A percentile compares a stretch with the other conserved stretches of the same genome.
These are phyloP conservation scores for Leersia perrieri DNA, from an alignment of 176 grass and related monocot genomes.

Conservation along the genomic window DNA sequence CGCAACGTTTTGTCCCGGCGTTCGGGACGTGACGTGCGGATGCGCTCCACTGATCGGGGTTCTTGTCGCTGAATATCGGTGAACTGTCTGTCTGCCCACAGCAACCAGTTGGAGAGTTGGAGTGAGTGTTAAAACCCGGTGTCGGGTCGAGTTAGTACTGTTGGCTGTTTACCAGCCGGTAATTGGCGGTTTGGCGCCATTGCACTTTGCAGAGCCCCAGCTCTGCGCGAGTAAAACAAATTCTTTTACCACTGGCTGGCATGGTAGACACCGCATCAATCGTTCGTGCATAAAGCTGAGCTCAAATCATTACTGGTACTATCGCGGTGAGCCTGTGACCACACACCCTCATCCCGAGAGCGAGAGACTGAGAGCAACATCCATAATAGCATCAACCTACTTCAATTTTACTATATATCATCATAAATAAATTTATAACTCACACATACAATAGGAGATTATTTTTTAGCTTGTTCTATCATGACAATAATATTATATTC, in stretches of 20 bases:
- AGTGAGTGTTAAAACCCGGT: too few relatives aligned
- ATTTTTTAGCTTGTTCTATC: too few relatives aligned
- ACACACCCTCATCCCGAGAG: not conserved
- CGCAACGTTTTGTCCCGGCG: not conserved
- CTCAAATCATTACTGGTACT: not conserved
- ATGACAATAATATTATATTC: too few relatives aligned
- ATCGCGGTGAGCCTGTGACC: too few relatives aligned
- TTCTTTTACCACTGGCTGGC: not conserved
- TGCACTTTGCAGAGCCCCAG: too few relatives aligned
- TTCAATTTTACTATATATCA: too few relatives aligned
- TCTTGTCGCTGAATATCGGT: not conserved
- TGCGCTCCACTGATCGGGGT: not conserved
- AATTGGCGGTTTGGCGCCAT: too few relatives aligned
- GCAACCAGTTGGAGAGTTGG: too few relatives aligned
- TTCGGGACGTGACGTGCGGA: not conserved
- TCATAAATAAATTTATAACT: too few relatives aligned
- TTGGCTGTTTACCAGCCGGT: not conserved
- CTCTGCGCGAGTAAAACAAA: not conserved
- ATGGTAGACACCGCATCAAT: not conserved
- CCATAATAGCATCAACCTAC: too few relatives aligned
- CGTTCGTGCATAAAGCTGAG: not conserved
- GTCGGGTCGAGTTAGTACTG: not conserved
- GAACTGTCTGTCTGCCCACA: not conserved
- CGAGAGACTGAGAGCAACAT: too few relatives aligned
- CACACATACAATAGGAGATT: too few relatives aligned